Evolutionary conservation across 2,329 filamentous ascomycete genomes (phyloP).

Genomic region (Rutstroemia sydowiana): DNA sequence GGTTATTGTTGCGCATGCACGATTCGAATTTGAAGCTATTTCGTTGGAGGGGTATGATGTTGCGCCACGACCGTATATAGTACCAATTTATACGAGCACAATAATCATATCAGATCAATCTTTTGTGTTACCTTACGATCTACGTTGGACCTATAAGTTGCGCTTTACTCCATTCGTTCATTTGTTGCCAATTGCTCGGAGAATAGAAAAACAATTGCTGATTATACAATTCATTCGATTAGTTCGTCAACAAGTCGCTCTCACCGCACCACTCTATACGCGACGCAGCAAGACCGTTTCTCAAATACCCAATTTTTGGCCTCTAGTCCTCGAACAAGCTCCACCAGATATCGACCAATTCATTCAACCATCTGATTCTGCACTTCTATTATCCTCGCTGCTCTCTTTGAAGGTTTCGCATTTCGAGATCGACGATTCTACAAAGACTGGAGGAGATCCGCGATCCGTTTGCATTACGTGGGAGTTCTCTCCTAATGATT

Average conservation of each 20-base stretch:
- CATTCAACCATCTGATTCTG: slow-evolving; percentile 74
- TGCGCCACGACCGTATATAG: slow-evolving; percentile 5
- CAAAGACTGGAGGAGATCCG: slow-evolving; percentile 61
- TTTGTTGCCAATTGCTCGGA: too few relatives aligned
- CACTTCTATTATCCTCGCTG: slow-evolving; percentile 62
- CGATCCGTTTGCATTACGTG: slow-evolving; percentile 72
- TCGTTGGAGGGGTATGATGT: not conserved
- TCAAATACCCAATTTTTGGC: slow-evolving; percentile 85
- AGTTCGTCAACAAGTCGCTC: slow-evolving; percentile 68
- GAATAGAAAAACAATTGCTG: not conserved
- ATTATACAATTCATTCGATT: not conserved
- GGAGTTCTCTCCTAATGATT: slow-evolving; percentile 73
- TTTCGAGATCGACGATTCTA: slow-evolving; percentile 62
- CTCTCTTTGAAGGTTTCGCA: slow-evolving; percentile 64
- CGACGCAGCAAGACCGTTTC: slow-evolving; percentile 65
- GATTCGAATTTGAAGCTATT: too few relatives aligned
- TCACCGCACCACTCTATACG: slow-evolving; percentile 65
- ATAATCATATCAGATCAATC: slow-evolving; percentile 7
- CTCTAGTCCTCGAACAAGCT: slow-evolving; percentile 82
- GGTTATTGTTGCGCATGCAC: too few relatives aligned
- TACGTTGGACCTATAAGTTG: too few relatives aligned
- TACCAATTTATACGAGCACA: too few relatives aligned
- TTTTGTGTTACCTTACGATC: slow-evolving; percentile 1
- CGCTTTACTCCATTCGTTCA: too few relatives aligned
- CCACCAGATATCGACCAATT: slow-evolving; percentile 81